Percentiles rank a stretch among this genome's conserved stretches.
Conservation (phyloP, 75 land plant species). For the Selaginella moellendorffii region DNA sequence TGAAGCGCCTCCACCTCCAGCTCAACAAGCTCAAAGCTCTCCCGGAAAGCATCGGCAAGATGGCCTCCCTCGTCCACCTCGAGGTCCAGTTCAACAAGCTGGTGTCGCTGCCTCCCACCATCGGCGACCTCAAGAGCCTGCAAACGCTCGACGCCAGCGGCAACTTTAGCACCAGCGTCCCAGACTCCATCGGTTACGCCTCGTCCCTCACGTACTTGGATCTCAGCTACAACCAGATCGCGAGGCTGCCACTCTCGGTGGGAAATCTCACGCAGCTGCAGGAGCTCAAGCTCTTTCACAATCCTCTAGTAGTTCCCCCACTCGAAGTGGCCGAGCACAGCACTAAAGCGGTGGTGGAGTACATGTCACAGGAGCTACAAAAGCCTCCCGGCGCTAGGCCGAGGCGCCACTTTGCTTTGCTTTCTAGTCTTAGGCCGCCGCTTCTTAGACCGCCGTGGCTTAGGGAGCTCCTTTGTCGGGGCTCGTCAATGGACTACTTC, state of each 20-base stretch:
- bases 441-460: too few species aligned
- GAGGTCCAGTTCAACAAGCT: constrained; percentile 10
- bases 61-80: not conserved
- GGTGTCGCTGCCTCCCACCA: not conserved
- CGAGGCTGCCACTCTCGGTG: not conserved
- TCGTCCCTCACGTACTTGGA: not conserved
- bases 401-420: too few species aligned
- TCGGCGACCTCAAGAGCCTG: constrained; percentile 2
- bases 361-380: not conserved
- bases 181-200: not conserved
- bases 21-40: not conserved
- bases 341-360: not conserved
- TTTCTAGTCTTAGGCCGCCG: too few species aligned
- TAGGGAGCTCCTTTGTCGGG: too few species aligned
- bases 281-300: not conserved
- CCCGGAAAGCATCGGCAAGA: not conserved
- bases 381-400: too few species aligned
- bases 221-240: constrained; percentile 5
- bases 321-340: not conserved
- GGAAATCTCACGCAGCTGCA: not conserved
- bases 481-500: too few species aligned
- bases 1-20: not conserved
- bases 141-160: not conserved
- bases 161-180: constrained; percentile 1
- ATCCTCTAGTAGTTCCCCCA: not conserved